A percentile compares a stretch with the other conserved stretches of the same genome.
Conservation (phyloP, 1,284 basidiomycete genomes). For the Ganoderma resinaceum region DNA sequence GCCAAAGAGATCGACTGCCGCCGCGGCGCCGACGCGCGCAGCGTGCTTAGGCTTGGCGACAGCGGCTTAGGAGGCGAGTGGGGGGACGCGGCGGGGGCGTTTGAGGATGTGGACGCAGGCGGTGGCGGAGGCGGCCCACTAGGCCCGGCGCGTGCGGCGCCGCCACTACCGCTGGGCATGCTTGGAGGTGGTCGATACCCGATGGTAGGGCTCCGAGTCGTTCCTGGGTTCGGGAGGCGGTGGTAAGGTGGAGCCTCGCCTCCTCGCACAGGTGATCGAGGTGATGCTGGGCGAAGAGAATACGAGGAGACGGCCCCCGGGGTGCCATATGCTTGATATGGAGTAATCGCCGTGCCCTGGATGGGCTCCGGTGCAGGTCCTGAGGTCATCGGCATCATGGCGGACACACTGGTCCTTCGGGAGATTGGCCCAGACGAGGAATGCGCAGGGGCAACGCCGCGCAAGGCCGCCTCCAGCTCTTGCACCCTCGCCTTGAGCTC, state of each 20-base stretch:
- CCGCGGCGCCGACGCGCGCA: slow-evolving; percentile 24
- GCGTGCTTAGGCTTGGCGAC: slow-evolving; percentile 27
- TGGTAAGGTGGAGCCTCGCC: slow-evolving; percentile 30
- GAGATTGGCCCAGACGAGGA: slow-evolving; percentile 24
- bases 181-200: slow-evolving; percentile 30
- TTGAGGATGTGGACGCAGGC: slow-evolving; percentile 17
- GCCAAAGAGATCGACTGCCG: slow-evolving; percentile 44
- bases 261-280: slow-evolving; percentile 34
- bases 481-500: slow-evolving; percentile 52
- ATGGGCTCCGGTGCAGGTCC: slow-evolving; percentile 35
- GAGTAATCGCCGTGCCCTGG: slow-evolving; percentile 37
- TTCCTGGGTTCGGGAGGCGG: slow-evolving; percentile 16
- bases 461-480: slow-evolving; percentile 45
- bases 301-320: slow-evolving; percentile 13
- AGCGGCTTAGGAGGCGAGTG: slow-evolving; percentile 15
- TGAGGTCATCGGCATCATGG: slow-evolving; percentile 34
- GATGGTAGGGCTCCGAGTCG: slow-evolving; percentile 34
- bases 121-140: slow-evolving; percentile 23
- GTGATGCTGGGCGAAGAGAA: slow-evolving; percentile 28
- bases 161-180: slow-evolving; percentile 18
- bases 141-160: slow-evolving; percentile 15
- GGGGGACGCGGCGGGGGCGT: slow-evolving; percentile 15
- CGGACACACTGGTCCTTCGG: slow-evolving; percentile 28
- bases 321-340: slow-evolving; percentile 35
- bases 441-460: slow-evolving; percentile 26